Conservation (phyloP, 495 filamentous ascomycete genomes). For the Daldinia grandis region DNA sequence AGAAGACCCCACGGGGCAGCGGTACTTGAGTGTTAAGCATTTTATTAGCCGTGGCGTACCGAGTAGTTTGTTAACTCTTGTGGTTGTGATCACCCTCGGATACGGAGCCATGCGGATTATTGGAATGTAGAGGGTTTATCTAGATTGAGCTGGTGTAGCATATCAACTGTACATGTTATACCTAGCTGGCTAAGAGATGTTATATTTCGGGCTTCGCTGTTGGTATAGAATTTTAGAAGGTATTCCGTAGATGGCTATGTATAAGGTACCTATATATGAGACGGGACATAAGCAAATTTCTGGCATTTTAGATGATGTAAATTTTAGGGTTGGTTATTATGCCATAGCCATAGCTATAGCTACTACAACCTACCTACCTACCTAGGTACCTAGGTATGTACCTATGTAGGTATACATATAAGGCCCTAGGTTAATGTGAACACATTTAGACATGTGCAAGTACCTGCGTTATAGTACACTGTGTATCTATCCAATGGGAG, state of each 20-base stretch:
- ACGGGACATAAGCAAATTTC: no score
- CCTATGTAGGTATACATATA: slow-evolving; percentile 6
- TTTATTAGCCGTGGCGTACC: slow-evolving; percentile 93
- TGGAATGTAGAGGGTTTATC: slow-evolving; percentile 64
- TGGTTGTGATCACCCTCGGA: slow-evolving; percentile 84
- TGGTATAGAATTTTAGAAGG: not conserved
- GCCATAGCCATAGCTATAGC: no score
- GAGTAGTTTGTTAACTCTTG: slow-evolving; percentile 78
- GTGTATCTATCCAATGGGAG: not conserved
- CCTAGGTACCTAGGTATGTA: not conserved
- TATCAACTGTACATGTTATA: not conserved
- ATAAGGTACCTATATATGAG: no score
- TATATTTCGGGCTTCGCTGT: not conserved
- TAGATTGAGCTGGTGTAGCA: not conserved
- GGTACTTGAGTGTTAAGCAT: slow-evolving; percentile 91
- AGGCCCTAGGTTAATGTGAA: no score
- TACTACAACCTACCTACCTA: no score
- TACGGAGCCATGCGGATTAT: slow-evolving; percentile 86
- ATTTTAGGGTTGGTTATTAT: no score
- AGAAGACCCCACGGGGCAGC: slow-evolving; percentile 89
- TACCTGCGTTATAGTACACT: not conserved
- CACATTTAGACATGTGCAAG: not conserved
- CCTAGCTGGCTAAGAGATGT: not conserved
- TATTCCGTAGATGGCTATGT: no score
- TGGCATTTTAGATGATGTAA: no score